phyloP scores from a whole-genome alignment of 2,329 filamentous ascomycete species.

The Neoscytalidium dimidiatum region DNA sequence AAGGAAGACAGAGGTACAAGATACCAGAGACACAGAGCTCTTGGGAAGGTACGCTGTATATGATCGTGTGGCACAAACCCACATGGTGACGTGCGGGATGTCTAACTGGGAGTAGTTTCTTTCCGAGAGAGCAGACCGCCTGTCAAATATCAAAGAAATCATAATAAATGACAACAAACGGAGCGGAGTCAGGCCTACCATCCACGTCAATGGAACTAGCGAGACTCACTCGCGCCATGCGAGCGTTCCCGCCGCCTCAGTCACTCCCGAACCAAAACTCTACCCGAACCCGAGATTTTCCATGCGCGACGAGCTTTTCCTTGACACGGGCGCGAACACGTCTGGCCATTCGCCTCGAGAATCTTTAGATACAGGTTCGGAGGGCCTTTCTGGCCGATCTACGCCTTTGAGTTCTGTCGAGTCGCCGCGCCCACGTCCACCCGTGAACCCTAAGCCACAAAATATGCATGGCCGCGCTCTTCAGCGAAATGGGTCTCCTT shows the following conservation, averaged over 20 bases:
- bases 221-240: slow-evolving; percentile 5
- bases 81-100: background rate
- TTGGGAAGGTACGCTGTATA: slow-evolving; percentile 28
- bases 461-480: slow-evolving; percentile 51
- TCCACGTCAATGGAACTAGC: background rate
- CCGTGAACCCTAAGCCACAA: slow-evolving; percentile 67
- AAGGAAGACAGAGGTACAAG: slow-evolving; percentile 55
- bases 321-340: slow-evolving; percentile 22
- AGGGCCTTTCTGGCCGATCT: slow-evolving; percentile 24
- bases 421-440: slow-evolving; percentile 24
- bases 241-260: background rate
- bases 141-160: slow-evolving; percentile 51
- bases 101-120: slow-evolving; percentile 8
- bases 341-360: slow-evolving; percentile 23
- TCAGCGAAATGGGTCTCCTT: slow-evolving; percentile 2
- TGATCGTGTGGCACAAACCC: background rate
- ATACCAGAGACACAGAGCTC: slow-evolving; percentile 51
- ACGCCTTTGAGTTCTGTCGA: slow-evolving; percentile 27
- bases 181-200: slow-evolving; percentile 54
- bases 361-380: slow-evolving; percentile 28
- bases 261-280: background rate
- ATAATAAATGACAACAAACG: slow-evolving; percentile 55
- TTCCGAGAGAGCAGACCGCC: slow-evolving; percentile 40
- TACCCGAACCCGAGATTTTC: slow-evolving; percentile 19
- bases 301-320: slow-evolving; percentile 19